Evolutionary conservation across 2,329 filamentous ascomycete species (phyloP).

Genomic region (Sporothrix dimorphospora): DNA sequence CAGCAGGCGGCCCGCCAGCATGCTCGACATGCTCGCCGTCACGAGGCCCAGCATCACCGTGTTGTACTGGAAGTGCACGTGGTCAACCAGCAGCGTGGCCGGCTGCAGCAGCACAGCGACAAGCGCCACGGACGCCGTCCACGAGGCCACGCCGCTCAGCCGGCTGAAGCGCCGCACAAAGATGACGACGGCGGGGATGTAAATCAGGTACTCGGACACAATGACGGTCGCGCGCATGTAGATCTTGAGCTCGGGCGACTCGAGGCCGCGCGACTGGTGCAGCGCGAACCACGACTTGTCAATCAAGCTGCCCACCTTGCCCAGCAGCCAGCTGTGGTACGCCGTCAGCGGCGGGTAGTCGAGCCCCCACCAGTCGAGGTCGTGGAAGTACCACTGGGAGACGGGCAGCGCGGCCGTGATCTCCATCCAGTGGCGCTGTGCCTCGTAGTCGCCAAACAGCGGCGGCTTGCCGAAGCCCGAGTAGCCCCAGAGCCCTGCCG

Average conservation of each 20-base stretch:
- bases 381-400: constrained; percentile 97
- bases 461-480: constrained; percentile 82
- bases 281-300: constrained; percentile 87
- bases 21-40: constrained; percentile 82
- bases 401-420: constrained; percentile 85
- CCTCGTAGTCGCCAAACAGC: constrained; percentile 96
- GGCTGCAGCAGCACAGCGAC: constrained; percentile 93
- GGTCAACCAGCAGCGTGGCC: constrained; percentile 85
- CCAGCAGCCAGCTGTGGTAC: constrained; percentile 96
- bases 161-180: constrained; percentile 82
- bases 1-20: constrained; percentile 79
- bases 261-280: constrained; percentile 76
- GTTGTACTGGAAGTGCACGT: constrained; percentile 97
- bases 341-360: constrained; percentile 97
- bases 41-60: constrained; percentile 96
- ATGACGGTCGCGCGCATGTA: constrained; percentile 96
- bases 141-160: constrained; percentile 74
- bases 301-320: constrained; percentile 79
- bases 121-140: constrained; percentile 82
- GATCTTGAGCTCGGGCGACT: constrained; percentile 80
- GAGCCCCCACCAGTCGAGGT: constrained; percentile 95
- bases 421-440: constrained; percentile 99
- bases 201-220: constrained; percentile 87
- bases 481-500: constrained; percentile 89
- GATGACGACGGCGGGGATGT: constrained; percentile 81